Conservation (phyloP, 345 rosid genomes). For the Brassica juncea region DNA sequence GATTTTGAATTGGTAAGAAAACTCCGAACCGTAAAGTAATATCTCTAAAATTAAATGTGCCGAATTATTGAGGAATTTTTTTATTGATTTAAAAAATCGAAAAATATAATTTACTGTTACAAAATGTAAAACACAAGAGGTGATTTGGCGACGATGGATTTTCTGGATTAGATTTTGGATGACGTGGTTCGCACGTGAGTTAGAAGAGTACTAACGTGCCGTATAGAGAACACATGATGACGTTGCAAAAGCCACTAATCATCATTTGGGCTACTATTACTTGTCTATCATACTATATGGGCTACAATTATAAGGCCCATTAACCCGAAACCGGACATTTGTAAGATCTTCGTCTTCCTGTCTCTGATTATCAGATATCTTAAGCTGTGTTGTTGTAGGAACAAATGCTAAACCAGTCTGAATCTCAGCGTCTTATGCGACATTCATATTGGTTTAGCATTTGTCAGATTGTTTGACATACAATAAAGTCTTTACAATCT, state of each 20-base stretch:
- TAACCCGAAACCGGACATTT: neutral
- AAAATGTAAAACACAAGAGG: neutral
- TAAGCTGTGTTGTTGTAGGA: neutral
- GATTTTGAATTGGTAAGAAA: neutral
- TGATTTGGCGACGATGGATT: constrained; percentile 28
- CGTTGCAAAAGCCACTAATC: neutral
- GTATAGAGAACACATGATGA: neutral
- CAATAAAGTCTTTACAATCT: neutral
- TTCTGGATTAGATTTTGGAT: constrained; percentile 43
- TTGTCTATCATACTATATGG: neutral
- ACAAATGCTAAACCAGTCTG: neutral
- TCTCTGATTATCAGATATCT: too few relatives aligned
- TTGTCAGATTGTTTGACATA: neutral
- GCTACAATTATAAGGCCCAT: constrained; percentile 16
- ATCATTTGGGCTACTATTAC: neutral
- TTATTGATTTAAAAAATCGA: neutral
- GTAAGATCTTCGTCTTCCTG: too few relatives aligned
- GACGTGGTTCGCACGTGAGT: constrained; percentile 32
- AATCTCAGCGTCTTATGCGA: neutral
- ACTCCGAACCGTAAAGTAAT: neutral
- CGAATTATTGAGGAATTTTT: neutral
- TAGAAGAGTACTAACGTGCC: constrained; percentile 8
- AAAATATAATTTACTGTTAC: neutral
- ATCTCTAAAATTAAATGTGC: neutral
- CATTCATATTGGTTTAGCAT: neutral